Evolutionary conservation across 2,329 filamentous ascomycete genomes (phyloP), one percentile per base, ranked within the genome.

Genomic region (Alternaria sp.): DNA sequence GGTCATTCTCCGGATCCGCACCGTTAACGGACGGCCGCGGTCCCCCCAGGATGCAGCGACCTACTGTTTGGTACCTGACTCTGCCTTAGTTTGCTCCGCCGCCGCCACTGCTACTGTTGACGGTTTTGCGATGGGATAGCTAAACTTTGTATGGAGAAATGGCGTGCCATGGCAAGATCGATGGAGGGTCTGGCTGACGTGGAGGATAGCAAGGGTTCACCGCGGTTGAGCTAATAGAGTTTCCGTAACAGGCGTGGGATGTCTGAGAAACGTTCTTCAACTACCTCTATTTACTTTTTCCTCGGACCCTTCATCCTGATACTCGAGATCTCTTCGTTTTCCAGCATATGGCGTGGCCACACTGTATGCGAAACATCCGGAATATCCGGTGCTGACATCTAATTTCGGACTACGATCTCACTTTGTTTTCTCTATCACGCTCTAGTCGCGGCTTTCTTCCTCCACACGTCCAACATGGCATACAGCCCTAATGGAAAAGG

Each of bases 401-500:
- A 51, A 12, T 17, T 21, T 32, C 13, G 19, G 19, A 32, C 1
- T 32, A 51, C 44, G 19, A 23, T 23, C 4, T 8, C 19, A 46
- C 44, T 23, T 46, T 13, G 19, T 46, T 15, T 23, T 23, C 11
- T 23, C 19, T 5, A 46, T 23, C 17, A n/a, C 11, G n/a, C 13
- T 36, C 17, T 32, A 23, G n/a, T 40, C 30, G 19, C 40, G 23
- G n/a, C 21, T 15, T 7, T 25, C 21, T 21, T 13, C 15, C 23
- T n/a, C 17, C 19, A n/a, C 9, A 55, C 54, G 26, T 25, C 19
- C 15, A 32, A 17, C 26, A 62, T 51, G 28, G 23, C 55, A 17
- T 25, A 36, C n/a, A 54, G 23, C 19, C 40, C 19, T 8, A 62
- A 62, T 15, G 59, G 54, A 19, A n/a, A 45, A 23, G 54, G 54